Evolutionary conservation across 352 stramenopile species (phyloP).

Genomic region (Phytophthora agathidicida): DNA sequence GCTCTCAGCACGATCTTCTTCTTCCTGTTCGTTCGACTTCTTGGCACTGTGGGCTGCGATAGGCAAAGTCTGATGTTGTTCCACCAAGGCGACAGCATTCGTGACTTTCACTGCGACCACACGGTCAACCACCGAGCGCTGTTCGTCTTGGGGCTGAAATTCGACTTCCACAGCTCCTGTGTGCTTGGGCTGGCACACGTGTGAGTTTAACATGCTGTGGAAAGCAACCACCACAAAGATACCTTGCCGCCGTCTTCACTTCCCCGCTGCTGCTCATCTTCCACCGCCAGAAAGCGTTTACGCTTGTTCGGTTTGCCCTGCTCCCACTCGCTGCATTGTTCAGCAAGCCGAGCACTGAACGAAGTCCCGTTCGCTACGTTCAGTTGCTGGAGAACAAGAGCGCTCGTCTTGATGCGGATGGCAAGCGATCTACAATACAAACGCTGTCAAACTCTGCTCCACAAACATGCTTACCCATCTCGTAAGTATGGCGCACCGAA

Average conservation of each 20-base stretch:
- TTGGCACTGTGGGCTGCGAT: background rate
- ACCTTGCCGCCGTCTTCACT: constrained; percentile 23
- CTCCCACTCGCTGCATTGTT: constrained; percentile 38
- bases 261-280: background rate
- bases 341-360: constrained; percentile 28
- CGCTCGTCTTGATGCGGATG: constrained; percentile 58
- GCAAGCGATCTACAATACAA: constrained; percentile 50
- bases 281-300: constrained; percentile 36
- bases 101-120: constrained; percentile 3
- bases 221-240: constrained; percentile 15
- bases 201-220: constrained; percentile 18
- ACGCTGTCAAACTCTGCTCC: background rate
- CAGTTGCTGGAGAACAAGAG: constrained; percentile 51
- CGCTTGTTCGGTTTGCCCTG: constrained; percentile 45
- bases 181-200: constrained; percentile 21
- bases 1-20: background rate
- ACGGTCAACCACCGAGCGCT: background rate
- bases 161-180: constrained; percentile 18
- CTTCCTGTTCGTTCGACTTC: background rate
- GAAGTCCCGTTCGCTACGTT: constrained; percentile 27
- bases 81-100: background rate
- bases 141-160: background rate
- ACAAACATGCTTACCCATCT: too few relatives aligned
- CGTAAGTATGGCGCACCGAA: constrained; percentile 39
- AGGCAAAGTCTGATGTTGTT: background rate